Evolutionary conservation across 2,329 filamentous ascomycete species (phyloP).

Genomic region (Fusarium globosum): DNA sequence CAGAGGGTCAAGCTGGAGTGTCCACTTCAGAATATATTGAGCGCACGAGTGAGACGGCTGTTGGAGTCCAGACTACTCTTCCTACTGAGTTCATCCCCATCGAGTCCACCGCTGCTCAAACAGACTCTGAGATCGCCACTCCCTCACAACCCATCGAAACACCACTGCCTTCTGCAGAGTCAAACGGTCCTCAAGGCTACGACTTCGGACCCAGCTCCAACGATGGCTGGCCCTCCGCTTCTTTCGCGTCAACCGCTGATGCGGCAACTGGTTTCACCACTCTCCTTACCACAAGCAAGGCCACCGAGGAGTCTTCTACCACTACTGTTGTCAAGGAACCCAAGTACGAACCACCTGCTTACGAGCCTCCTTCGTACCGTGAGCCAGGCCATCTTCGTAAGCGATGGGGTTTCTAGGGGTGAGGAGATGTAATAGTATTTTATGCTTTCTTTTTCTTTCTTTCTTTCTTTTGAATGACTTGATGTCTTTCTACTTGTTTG

Average conservation of each 20-base stretch:
- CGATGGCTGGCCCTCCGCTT: slow-evolving; percentile 18
- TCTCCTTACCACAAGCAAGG: slow-evolving; percentile 40
- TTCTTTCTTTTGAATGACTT: slow-evolving; percentile 27
- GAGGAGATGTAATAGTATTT: not conserved
- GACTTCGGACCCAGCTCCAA: slow-evolving; percentile 25
- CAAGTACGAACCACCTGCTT: slow-evolving; percentile 39
- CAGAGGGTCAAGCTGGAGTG: not conserved
- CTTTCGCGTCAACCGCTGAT: slow-evolving; percentile 21
- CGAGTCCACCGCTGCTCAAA: not conserved
- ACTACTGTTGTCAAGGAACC: slow-evolving; percentile 15
- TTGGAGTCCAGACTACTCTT: not conserved
- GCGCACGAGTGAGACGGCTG: no score
- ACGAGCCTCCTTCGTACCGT: slow-evolving; percentile 37
- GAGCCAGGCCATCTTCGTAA: slow-evolving; percentile 40
- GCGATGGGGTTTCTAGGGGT: slow-evolving; percentile 26
- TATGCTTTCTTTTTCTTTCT: not conserved
- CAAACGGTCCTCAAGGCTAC: slow-evolving; percentile 23
- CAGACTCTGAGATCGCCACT: not conserved
- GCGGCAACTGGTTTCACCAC: slow-evolving; percentile 35
- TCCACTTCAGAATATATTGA: not conserved
- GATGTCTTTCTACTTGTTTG: slow-evolving; percentile 18
- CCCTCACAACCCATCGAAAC: not conserved
- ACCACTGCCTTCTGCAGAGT: not conserved
- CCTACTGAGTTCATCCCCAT: slow-evolving; percentile 1
- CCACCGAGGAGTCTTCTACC: not conserved